Evolutionary conservation across 2,329 filamentous ascomycete species (phyloP).

Genomic region (Fusarium sp.): DNA sequence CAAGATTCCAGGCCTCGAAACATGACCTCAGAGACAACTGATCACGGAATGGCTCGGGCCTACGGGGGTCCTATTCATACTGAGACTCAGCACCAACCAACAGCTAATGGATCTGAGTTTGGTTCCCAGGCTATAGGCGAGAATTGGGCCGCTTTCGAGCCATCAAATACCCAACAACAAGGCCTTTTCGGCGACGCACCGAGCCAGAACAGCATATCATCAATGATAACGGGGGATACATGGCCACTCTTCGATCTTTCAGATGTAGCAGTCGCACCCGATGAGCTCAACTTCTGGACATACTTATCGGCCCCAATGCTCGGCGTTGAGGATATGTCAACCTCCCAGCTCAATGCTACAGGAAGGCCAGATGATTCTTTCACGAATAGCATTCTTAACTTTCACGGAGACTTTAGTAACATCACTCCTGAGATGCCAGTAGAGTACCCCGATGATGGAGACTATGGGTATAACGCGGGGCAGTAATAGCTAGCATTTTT

Average conservation of each 20-base stretch:
- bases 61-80: too few species aligned
- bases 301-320: conserved; percentile 9
- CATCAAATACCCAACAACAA: neutral
- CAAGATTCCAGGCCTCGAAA: accelerated
- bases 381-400: conserved; percentile 4
- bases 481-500: neutral
- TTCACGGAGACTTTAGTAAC: neutral
- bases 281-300: conserved; percentile 3
- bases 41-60: too few species aligned
- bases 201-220: neutral
- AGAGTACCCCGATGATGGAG: neutral
- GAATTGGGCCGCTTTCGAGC: neutral
- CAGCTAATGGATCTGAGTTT: accelerated
- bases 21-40: too few species aligned
- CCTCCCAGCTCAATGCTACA: neutral
- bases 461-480: neutral
- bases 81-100: neutral
- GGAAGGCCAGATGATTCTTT: neutral
- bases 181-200: accelerated
- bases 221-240: neutral
- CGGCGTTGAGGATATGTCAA: neutral
- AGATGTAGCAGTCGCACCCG: neutral
- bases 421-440: neutral
- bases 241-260: conserved; percentile 4
- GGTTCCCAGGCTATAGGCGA: accelerated